Conservation (phyloP, 1,284 basidiomycete genomes). For the Ganoderma lingzhi region DNA sequence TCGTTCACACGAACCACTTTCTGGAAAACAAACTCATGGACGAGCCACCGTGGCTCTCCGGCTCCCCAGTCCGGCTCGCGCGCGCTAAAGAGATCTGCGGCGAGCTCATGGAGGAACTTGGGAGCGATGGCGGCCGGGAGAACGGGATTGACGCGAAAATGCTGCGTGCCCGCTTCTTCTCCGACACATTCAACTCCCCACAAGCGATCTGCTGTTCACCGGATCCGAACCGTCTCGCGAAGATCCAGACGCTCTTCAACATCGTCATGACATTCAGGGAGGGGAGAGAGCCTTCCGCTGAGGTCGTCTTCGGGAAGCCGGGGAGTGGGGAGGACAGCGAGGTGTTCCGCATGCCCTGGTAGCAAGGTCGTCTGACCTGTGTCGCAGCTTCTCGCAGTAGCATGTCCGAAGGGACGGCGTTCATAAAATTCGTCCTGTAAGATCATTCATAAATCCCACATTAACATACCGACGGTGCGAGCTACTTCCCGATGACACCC, state of each 20-base stretch:
- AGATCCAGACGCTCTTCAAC: slow-evolving; percentile 45
- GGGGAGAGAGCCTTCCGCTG: slow-evolving; percentile 38
- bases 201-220: slow-evolving; percentile 44
- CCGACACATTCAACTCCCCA: slow-evolving; percentile 42
- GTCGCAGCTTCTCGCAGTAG: slow-evolving; percentile 1
- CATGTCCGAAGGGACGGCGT: background rate
- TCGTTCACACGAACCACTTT: slow-evolving; percentile 49
- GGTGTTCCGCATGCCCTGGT: slow-evolving; percentile 41
- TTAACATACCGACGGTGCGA: background rate
- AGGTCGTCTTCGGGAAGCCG: slow-evolving; percentile 44
- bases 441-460: slow-evolving; percentile 2
- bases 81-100: slow-evolving; percentile 38
- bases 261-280: slow-evolving; percentile 45
- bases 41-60: slow-evolving; percentile 44
- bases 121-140: slow-evolving; percentile 25
- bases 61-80: slow-evolving; percentile 42
- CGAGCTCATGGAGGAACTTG: slow-evolving; percentile 32
- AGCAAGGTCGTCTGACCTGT: slow-evolving; percentile 12
- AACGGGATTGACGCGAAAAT: slow-evolving; percentile 32
- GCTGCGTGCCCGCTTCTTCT: slow-evolving; percentile 41
- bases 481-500: slow-evolving; percentile 53
- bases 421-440: background rate
- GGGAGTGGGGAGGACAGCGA: slow-evolving; percentile 37
- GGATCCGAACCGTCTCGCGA: slow-evolving; percentile 33
- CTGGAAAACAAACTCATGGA: slow-evolving; percentile 43